Evolutionary conservation across 768 basidiomycete species (phyloP), one percentile per base, ranked within the genome.

Genomic region (Amanita fuliginea): DNA sequence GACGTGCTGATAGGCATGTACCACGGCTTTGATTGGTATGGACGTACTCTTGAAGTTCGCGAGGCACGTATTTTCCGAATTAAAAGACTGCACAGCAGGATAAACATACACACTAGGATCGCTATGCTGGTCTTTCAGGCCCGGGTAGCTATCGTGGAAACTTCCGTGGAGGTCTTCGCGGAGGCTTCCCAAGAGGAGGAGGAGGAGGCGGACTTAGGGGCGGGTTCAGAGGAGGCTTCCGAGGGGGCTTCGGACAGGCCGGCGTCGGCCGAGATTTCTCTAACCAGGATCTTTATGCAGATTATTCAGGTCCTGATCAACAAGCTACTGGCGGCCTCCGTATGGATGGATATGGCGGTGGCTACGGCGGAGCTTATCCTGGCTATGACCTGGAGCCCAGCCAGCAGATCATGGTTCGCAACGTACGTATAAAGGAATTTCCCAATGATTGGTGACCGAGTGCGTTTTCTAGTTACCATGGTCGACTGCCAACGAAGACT

Each of bases 401-500:
- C 62, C 88, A 92, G 63, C 95, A 99, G 70, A 97, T 99, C 61
- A 88, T 95, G 80, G 94, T 98, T 58, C 84, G 91, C 67, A 99
- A 99, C 64, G 95, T 96, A 64, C 65, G 95, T 83, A 10, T 11
- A 10, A 41, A 21, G 24, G 21, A 52, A n/a, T n/a, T 52, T 28
- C n/a, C 32, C 21, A 10, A 4, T 13, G 40, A 22, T 53, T 52
- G 19, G 42, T 41, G 51, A 13, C 42, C 46, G 26, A 40, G 7
- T 42, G 50, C 18, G 13, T 34, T 10, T 30, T 46, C 7, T 55
- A 98, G 95, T 68, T 99, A 14, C 95, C 95, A 1, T 99, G 94
- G 94, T 97, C 95, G 8, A 99, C 95, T 40, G 93, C 95, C 6
- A 97, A 99, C 63, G 95, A 99, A 63, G 95, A 99, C 63, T 70